phyloP scores from a whole-genome alignment of 352 stramenopile genomes.

The Pythium dissotocum region DNA sequence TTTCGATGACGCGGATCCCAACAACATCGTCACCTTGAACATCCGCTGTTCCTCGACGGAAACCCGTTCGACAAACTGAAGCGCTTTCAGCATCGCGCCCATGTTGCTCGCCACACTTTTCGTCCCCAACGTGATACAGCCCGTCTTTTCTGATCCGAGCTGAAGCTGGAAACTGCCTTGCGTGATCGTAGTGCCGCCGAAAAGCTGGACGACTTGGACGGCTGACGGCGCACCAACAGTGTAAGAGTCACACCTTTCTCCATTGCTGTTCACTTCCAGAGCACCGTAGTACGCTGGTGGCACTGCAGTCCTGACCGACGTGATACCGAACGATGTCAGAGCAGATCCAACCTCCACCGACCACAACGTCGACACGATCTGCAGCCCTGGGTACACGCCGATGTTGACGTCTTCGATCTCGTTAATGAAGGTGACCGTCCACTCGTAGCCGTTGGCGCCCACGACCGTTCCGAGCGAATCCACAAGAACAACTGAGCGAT shows the following conservation, averaged over 20 bases:
- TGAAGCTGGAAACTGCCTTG: slow-evolving; percentile 52
- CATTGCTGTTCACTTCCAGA: slow-evolving; percentile 61
- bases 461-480: slow-evolving; percentile 40
- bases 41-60: slow-evolving; percentile 48
- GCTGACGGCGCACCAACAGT: slow-evolving; percentile 54
- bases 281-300: slow-evolving; percentile 45
- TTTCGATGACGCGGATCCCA: slow-evolving; percentile 39
- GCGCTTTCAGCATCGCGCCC: slow-evolving; percentile 37
- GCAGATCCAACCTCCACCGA: slow-evolving; percentile 41
- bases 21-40: slow-evolving; percentile 66
- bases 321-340: slow-evolving; percentile 33
- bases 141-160: slow-evolving; percentile 50
- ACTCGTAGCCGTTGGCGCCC: slow-evolving; percentile 62
- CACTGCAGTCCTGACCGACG: slow-evolving; percentile 25
- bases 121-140: slow-evolving; percentile 53
- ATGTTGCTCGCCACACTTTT: slow-evolving; percentile 32
- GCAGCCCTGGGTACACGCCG: slow-evolving; percentile 43
- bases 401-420: slow-evolving; percentile 40
- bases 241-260: slow-evolving; percentile 59
- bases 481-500: slow-evolving; percentile 38
- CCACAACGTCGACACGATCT: slow-evolving; percentile 48
- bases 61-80: slow-evolving; percentile 41
- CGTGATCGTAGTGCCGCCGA: slow-evolving; percentile 64
- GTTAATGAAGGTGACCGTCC: slow-evolving; percentile 65
- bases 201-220: slow-evolving; percentile 71